Evolutionary conservation across 176 grass and related monocot species (phyloP).

Genomic region (Zizania latifolia): DNA sequence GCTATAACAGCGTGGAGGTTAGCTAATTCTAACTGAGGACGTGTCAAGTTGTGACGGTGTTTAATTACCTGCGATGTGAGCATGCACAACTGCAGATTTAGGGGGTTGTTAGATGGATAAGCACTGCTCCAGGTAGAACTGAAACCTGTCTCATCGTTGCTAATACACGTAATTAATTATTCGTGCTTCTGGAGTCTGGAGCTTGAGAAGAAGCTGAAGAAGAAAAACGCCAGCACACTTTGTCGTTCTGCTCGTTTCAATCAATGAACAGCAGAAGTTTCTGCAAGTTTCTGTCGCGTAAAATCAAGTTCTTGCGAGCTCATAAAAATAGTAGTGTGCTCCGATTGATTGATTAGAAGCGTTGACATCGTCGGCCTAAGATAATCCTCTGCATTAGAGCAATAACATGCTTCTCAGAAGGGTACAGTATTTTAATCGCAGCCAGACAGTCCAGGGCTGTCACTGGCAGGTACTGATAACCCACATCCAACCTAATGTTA

Average conservation of each 20-base stretch:
- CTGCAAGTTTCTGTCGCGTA: background rate
- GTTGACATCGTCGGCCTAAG: too few species aligned
- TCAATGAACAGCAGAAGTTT: background rate
- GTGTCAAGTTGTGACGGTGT: background rate
- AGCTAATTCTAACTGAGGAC: too few species aligned
- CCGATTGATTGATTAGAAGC: too few species aligned
- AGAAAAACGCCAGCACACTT: background rate
- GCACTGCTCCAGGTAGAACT: background rate
- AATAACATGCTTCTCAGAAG: too few species aligned
- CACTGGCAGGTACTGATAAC: too few species aligned
- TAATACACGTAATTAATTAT: background rate
- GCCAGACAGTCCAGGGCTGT: too few species aligned
- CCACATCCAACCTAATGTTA: too few species aligned
- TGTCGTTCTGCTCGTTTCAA: background rate
- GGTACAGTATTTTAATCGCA: too few species aligned
- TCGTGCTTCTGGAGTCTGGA: background rate
- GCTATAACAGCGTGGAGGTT: too few species aligned
- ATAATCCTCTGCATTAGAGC: too few species aligned
- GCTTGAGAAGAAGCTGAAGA: background rate
- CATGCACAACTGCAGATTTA: background rate
- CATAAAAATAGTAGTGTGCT: too few species aligned
- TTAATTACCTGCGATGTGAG: background rate
- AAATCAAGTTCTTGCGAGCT: too few species aligned
- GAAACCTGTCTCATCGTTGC: background rate
- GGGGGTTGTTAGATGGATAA: background rate